Evolutionary conservation across 768 basidiomycete genomes (phyloP).

Genomic region (Roridomyces roridus): DNA sequence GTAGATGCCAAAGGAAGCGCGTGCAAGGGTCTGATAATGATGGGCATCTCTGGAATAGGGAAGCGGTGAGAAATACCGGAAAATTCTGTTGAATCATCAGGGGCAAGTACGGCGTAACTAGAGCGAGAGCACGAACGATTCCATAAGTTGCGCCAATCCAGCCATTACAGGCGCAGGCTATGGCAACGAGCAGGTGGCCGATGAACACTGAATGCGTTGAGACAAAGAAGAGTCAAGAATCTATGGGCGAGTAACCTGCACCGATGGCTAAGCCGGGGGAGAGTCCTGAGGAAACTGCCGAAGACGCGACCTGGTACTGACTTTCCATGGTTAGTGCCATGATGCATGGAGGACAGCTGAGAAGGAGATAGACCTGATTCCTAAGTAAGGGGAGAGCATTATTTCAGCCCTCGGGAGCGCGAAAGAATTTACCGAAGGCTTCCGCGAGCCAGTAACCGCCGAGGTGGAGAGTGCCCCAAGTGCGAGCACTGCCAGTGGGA

Average conservation of each 20-base stretch:
- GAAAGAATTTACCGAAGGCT: conserved; percentile 27
- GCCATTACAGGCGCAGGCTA: conserved; percentile 25
- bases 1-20: conserved; percentile 23
- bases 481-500: conserved; percentile 13
- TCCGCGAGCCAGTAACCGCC: conserved; percentile 29
- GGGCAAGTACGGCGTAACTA: not conserved
- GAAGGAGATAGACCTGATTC: conserved; percentile 7
- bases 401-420: too few relatives aligned
- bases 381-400: not conserved
- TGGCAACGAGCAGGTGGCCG: conserved; percentile 7
- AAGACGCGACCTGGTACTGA: conserved; percentile 29
- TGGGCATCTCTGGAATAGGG: too few relatives aligned
- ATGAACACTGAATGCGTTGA: not conserved
- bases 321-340: not conserved
- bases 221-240: not conserved
- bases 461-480: conserved; percentile 23
- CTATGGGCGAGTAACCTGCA: conserved; percentile 9
- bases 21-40: conserved; percentile 3
- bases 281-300: conserved; percentile 22
- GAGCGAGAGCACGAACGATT: conserved; percentile 9
- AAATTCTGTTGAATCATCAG: conserved; percentile 18
- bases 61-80: conserved; percentile 1
- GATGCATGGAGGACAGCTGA: not conserved
- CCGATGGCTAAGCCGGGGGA: conserved; percentile 25
- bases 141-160: conserved; percentile 26